Evolutionary conservation across 2,329 filamentous ascomycete genomes (phyloP).

Genomic region (Fusarium concolor): DNA sequence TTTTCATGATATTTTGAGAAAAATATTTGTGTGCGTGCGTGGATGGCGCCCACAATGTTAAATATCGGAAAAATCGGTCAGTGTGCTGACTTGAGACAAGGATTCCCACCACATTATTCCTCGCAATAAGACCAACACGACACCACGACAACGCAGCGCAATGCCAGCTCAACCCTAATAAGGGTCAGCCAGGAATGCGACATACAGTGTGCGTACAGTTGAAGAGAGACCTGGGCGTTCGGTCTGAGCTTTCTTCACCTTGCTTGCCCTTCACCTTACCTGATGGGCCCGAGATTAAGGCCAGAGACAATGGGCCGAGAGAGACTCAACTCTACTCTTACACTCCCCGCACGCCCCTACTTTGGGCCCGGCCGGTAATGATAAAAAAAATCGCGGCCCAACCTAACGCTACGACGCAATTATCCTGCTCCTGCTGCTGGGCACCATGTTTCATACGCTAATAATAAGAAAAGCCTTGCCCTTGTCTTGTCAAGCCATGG

Average conservation of each 20-base stretch:
- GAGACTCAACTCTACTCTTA: not conserved
- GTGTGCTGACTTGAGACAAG: conserved; percentile 29
- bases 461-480: conserved; percentile 42
- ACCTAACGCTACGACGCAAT: conserved; percentile 44
- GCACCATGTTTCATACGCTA: conserved; percentile 47
- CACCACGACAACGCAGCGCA: conserved; percentile 27
- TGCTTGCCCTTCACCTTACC: conserved; percentile 15
- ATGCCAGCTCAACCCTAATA: conserved; percentile 33
- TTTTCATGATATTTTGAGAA: conserved; percentile 31
- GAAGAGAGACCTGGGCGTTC: conserved; percentile 35
- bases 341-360: conserved; percentile 33
- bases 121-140: conserved; percentile 24
- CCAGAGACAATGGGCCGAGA: conserved; percentile 42
- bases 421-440: conserved; percentile 35
- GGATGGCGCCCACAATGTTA: conserved; percentile 34
- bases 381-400: conserved; percentile 43
- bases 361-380: conserved; percentile 42
- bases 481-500: conserved; percentile 21
- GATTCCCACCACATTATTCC: conserved; percentile 23
- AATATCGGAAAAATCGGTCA: conserved; percentile 23
- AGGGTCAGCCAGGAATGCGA: conserved; percentile 18
- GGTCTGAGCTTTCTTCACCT: conserved; percentile 46
- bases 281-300: conserved; percentile 46
- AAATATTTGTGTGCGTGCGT: conserved; percentile 27
- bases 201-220: conserved; percentile 41